These are phyloP conservation scores for Thalassiosira exigua DNA, from an alignment of 352 stramenopile genomes.

Conservation along the genomic window DNA sequence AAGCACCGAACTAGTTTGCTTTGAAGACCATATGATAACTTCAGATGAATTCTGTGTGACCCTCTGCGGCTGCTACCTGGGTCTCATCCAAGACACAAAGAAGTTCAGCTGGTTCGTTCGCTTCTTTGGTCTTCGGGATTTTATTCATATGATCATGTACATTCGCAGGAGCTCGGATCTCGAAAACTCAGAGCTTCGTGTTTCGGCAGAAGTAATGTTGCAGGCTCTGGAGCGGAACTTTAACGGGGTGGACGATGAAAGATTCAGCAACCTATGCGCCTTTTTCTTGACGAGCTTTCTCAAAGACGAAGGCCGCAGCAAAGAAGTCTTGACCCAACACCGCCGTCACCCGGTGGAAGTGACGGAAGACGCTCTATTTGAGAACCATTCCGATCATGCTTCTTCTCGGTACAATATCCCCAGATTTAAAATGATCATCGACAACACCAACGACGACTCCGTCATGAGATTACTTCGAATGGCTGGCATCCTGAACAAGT, in stretches of 20 bases:
- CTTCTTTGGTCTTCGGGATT: slow-evolving; percentile 66
- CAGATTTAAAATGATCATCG: slow-evolving; percentile 72
- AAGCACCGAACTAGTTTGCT: slow-evolving; percentile 17
- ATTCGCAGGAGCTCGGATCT: slow-evolving; percentile 19
- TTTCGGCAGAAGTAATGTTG: slow-evolving; percentile 38
- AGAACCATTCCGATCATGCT: slow-evolving; percentile 21
- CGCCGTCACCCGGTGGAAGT: slow-evolving; percentile 54
- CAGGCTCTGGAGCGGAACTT: slow-evolving; percentile 63
- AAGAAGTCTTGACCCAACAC: slow-evolving; percentile 26
- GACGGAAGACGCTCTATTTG: slow-evolving; percentile 45
- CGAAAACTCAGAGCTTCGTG: slow-evolving; percentile 20
- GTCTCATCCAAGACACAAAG: slow-evolving; percentile 41
- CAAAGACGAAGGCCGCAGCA: background rate
- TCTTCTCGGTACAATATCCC: slow-evolving; percentile 48
- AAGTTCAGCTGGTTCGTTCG: slow-evolving; percentile 58
- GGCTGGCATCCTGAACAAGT: slow-evolving; percentile 42
- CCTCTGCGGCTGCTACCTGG: slow-evolving; percentile 42
- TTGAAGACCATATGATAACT: slow-evolving; percentile 20
- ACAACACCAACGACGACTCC: slow-evolving; percentile 65
- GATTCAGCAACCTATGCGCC: slow-evolving; percentile 44
- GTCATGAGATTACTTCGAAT: slow-evolving; percentile 53
- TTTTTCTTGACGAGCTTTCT: slow-evolving; percentile 50
- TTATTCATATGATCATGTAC: slow-evolving; percentile 51
- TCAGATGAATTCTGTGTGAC: slow-evolving; percentile 27
- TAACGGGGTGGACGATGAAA: slow-evolving; percentile 46